Evolutionary conservation across 78 protist genomes (phyloP).

Genomic region (Protostelium mycophagum): DNA sequence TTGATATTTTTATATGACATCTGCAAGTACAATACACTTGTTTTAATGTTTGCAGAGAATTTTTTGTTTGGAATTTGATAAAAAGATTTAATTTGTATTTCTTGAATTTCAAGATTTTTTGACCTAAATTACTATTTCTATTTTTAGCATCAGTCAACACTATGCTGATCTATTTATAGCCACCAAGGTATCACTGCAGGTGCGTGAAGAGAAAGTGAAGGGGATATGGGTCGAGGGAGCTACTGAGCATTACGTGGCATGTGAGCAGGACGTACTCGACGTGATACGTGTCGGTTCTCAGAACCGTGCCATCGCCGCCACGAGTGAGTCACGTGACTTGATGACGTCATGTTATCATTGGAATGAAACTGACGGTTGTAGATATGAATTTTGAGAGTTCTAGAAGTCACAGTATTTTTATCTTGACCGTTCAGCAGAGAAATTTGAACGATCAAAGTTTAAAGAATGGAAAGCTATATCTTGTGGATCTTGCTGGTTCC

Average conservation of each 20-base stretch:
- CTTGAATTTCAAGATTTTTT: too few species aligned
- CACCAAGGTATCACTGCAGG: conserved; percentile 29
- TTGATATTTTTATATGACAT: too few species aligned
- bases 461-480: conserved; percentile 67
- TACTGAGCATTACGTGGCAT: conserved; percentile 22
- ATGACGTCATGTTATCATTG: background rate
- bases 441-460: conserved; percentile 26
- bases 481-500: conserved; percentile 92
- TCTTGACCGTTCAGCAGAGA: conserved; percentile 51
- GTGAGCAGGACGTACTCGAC: conserved; percentile 44
- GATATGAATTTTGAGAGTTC: conserved; percentile 71
- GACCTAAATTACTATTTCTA: too few species aligned
- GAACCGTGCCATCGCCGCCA: conserved; percentile 66
- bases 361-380: conserved; percentile 17
- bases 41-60: too few species aligned
- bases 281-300: conserved; percentile 54
- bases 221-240: conserved; percentile 70
- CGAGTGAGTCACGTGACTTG: conserved; percentile 45
- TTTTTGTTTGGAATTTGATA: too few species aligned
- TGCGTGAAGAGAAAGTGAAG: conserved; percentile 54
- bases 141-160: too few species aligned
- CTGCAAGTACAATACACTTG: too few species aligned
- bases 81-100: too few species aligned
- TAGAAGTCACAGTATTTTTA: conserved; percentile 77
- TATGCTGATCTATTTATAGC: background rate